These are phyloP conservation scores for Dimocarpus longan DNA, from an alignment of 345 rosid genomes.

Conservation along the genomic window DNA sequence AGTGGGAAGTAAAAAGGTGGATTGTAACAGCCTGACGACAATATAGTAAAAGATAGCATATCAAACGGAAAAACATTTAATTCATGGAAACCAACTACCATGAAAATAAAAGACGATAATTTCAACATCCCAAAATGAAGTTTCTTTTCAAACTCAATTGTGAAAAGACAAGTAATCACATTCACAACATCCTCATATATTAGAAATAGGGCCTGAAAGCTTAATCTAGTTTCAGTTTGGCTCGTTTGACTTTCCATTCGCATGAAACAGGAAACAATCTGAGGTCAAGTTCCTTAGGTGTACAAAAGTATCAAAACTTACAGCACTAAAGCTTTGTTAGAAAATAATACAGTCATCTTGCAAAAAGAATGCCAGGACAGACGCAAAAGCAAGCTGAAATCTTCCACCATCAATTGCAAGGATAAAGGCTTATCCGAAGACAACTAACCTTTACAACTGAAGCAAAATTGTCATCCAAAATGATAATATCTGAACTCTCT, in stretches of 20 bases:
- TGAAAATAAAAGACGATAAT: neutral
- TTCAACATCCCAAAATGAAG: neutral
- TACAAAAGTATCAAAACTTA: neutral
- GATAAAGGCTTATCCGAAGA: neutral
- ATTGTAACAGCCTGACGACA: neutral
- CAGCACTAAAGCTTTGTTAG: neutral
- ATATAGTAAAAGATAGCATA: neutral
- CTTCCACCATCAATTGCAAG: neutral
- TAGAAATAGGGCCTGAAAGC: neutral
- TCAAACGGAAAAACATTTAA: neutral
- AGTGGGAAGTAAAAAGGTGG: neutral
- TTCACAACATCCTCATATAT: no score
- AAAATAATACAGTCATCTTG: neutral
- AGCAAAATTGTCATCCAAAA: constrained; percentile 89
- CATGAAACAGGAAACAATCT: neutral
- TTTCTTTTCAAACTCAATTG: neutral
- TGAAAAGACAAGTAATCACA: neutral
- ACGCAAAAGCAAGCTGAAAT: neutral
- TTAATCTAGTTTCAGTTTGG: neutral
- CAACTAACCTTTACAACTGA: constrained; percentile 88
- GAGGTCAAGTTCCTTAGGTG: neutral
- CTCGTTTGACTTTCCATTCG: neutral
- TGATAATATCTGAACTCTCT: constrained; percentile 96
- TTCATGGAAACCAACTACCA: neutral
- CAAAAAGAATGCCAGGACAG: neutral